These are phyloP conservation scores for Penicillium sp. DNA, from an alignment of 2,329 filamentous ascomycete species.

Conservation along the genomic window DNA sequence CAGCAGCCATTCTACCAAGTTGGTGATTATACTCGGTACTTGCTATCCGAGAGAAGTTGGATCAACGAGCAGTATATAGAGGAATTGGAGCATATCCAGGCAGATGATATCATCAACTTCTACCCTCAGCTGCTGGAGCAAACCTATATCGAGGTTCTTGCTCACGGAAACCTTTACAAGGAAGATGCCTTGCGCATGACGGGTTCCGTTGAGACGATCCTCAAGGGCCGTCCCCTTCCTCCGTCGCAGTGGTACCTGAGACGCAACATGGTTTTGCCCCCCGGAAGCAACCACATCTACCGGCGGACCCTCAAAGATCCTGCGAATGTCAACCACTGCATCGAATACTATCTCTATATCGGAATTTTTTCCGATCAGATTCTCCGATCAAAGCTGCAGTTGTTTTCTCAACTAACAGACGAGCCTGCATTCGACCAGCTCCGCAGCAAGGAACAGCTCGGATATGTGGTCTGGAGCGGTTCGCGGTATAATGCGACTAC, in stretches of 20 bases:
- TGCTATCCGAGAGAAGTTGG: slow-evolving; percentile 73
- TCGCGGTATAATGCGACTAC: slow-evolving; percentile 69
- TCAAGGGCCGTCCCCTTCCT: slow-evolving; percentile 72
- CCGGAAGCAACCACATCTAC: slow-evolving; percentile 80
- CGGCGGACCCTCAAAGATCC: slow-evolving; percentile 77
- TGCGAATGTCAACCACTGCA: slow-evolving; percentile 83
- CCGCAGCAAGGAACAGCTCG: slow-evolving; percentile 93
- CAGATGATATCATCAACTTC: slow-evolving; percentile 71
- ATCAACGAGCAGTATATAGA: slow-evolving; percentile 75
- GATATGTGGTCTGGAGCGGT: slow-evolving; percentile 91
- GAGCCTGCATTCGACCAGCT: slow-evolving; percentile 94
- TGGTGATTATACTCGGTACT: slow-evolving; percentile 74
- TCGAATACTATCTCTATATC: slow-evolving; percentile 73
- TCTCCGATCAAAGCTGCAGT: slow-evolving; percentile 70
- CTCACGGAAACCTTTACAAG: slow-evolving; percentile 90
- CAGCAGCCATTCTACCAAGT: slow-evolving; percentile 88
- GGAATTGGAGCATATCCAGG: slow-evolving; percentile 71
- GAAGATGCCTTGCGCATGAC: slow-evolving; percentile 86
- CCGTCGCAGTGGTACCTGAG: slow-evolving; percentile 74
- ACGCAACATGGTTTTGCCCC: slow-evolving; percentile 72
- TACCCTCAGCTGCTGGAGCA: slow-evolving; percentile 77
- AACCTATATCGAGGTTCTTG: slow-evolving; percentile 81
- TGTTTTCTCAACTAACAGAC: slow-evolving; percentile 85
- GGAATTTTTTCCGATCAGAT: slow-evolving; percentile 67
- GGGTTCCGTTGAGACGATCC: slow-evolving; percentile 71